Percentiles rank a stretch among this genome's conserved stretches.
Conservation (phyloP, 2,329 filamentous ascomycete species). For the Diaporthe vaccinii region DNA sequence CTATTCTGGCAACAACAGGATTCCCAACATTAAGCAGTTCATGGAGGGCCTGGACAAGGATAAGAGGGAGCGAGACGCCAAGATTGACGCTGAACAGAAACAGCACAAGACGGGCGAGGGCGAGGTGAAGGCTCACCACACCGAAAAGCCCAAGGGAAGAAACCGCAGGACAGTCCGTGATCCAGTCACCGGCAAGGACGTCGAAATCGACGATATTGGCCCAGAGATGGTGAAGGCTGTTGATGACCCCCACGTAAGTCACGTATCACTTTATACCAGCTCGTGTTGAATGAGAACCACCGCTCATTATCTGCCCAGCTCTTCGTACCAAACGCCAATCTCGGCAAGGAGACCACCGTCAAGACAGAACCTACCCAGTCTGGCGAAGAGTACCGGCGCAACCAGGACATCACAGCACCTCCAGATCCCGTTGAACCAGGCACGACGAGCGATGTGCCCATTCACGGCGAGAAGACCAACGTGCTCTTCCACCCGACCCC, state of each 20-base stretch:
- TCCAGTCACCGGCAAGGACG: slow-evolving; percentile 87
- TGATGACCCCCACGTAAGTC: slow-evolving; percentile 76
- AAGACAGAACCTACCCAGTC: slow-evolving; percentile 80
- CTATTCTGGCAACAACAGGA: slow-evolving; percentile 86
- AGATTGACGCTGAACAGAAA: slow-evolving; percentile 72
- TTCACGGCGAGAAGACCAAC: slow-evolving; percentile 96
- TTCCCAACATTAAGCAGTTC: slow-evolving; percentile 90
- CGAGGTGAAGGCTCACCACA: slow-evolving; percentile 38
- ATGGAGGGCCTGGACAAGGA: slow-evolving; percentile 82
- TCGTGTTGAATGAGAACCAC: slow-evolving; percentile 12
- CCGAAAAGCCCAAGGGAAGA: slow-evolving; percentile 54
- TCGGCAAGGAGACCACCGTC: slow-evolving; percentile 80
- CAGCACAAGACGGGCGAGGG: slow-evolving; percentile 48
- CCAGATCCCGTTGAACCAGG: slow-evolving; percentile 87
- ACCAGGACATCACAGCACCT: slow-evolving; percentile 90
- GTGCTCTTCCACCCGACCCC: slow-evolving; percentile 96
- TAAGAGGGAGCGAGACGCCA: slow-evolving; percentile 80
- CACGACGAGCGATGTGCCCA: slow-evolving; percentile 92
- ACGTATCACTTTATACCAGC: background rate
- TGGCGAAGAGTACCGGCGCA: slow-evolving; percentile 83
- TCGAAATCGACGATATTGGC: slow-evolving; percentile 84
- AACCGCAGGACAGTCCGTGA: slow-evolving; percentile 83
- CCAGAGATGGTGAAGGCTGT: slow-evolving; percentile 73
- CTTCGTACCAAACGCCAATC: slow-evolving; percentile 89
- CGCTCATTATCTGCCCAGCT: slow-evolving; percentile 61